Percentiles rank a stretch among this genome's conserved stretches.
Conservation (phyloP, 805 yeast species). For the Suhomyces sp. region DNA sequence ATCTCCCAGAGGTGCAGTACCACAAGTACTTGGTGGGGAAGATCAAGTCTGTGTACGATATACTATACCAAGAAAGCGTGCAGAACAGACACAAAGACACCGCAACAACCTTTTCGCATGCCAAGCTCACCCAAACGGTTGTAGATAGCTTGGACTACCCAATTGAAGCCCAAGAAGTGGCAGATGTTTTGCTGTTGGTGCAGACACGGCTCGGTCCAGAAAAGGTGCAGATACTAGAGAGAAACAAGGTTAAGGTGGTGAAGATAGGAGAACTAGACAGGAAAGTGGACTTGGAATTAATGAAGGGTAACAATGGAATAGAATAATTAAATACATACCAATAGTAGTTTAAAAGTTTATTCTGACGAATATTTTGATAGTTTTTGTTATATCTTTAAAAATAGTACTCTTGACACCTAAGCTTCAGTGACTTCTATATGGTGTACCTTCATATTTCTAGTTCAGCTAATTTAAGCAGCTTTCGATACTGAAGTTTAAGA, state of each 20-base stretch:
- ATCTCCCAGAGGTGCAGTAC: constrained; percentile 20
- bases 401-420: too few relatives aligned
- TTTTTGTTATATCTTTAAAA: too few relatives aligned
- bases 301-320: neutral
- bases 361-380: too few relatives aligned
- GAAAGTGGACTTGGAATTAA: constrained; percentile 19
- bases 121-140: constrained; percentile 25
- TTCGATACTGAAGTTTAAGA: too few relatives aligned
- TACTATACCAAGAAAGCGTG: constrained; percentile 27
- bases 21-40: constrained; percentile 25
- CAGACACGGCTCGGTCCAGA: constrained; percentile 13
- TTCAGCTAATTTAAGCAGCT: too few relatives aligned
- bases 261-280: constrained; percentile 26
- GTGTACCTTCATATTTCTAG: too few relatives aligned
- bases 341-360: too few relatives aligned
- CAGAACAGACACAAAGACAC: constrained; percentile 1
- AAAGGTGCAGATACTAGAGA: constrained; percentile 19
- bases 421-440: too few relatives aligned
- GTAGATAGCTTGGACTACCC: constrained; percentile 34
- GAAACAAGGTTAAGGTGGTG: constrained; percentile 24
- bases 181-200: constrained; percentile 24
- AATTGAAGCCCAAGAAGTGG: constrained; percentile 26
- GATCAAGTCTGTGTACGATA: constrained; percentile 29
- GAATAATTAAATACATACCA: neutral
- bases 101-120: constrained; percentile 19